A percentile compares a stretch with the other conserved stretches of the same genome.
Evolutionary conservation across 2,329 filamentous ascomycete genomes (phyloP).

Genomic region (Arthroderma uncinatum): DNA sequence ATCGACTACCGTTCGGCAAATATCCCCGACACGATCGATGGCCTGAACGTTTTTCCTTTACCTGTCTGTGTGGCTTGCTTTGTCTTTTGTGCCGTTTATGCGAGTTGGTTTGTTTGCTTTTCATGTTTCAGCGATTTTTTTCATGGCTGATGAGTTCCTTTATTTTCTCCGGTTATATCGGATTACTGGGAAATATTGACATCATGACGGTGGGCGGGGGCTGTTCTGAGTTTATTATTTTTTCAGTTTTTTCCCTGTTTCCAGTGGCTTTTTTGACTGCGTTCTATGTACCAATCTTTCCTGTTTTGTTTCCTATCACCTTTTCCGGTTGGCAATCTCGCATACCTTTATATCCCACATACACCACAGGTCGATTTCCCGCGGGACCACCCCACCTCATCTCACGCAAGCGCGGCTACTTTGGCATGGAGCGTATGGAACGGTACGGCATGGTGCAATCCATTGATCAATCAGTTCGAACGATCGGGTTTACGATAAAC

Average conservation of each 20-base stretch:
- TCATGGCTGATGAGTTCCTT: slow-evolving; percentile 5
- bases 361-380: not conserved
- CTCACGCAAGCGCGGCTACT: not conserved
- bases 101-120: not conserved
- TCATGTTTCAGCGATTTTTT: not conserved
- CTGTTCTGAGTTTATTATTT: not conserved
- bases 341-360: slow-evolving; percentile 3
- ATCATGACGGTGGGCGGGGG: slow-evolving; percentile 5
- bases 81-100: slow-evolving; percentile 10
- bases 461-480: not conserved
- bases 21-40: not conserved
- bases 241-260: not conserved
- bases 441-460: not conserved
- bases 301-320: not conserved
- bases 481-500: not conserved
- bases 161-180: slow-evolving; percentile 4
- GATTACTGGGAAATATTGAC: slow-evolving; percentile 2
- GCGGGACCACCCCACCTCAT: not conserved
- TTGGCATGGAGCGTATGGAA: slow-evolving; percentile 1
- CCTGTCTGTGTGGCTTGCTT: slow-evolving; percentile 9
- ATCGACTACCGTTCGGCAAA: not conserved
- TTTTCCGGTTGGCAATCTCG: slow-evolving; percentile 1
- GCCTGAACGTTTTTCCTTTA: slow-evolving; percentile 7
- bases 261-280: not conserved
- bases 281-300: not conserved